Base-by-base conservation (phyloP, 768 basidiomycete genomes). In the Galerina marginata region DNA sequence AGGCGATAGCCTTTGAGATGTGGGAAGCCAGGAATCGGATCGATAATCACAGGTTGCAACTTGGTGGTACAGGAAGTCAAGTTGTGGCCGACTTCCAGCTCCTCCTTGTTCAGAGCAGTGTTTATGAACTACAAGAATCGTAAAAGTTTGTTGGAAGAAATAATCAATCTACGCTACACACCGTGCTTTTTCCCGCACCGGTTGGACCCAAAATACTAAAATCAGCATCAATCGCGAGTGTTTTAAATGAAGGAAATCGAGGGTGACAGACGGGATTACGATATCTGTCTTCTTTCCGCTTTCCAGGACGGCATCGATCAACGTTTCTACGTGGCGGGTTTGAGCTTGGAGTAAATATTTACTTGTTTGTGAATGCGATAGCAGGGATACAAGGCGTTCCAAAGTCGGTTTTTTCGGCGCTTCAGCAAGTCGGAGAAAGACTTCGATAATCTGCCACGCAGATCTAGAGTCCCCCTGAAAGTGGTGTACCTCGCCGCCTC, bases 111-210 rank as follows among this genome's bases (percentile, higher is more conserved):
- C 10, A 51, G 15, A 29, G 45, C 49, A n/a, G 11, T 26, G 36
- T 58, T 58, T 15, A 58, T 58, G 14, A 58, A 58, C 57, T 58
- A 25, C 20, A 14, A 29, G 6, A 3, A 40, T 16, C n/a, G 23
- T 54, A 23, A 50, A 39, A 10, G 42, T 40, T 5, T 10, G n/a
- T 39, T 36, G 23, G 11, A 4, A 36, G 14, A 20, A 23, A 16
- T 3, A 16, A 4, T 14, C 6, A 26, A 48, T 16, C 26, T 4
- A 7, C 7, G 33, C 16, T 15, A 37, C 49, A 6, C 29, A 58
- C 57, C 16, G 57, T 58, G 48, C 57, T 58, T 33, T 58, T 58
- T 51, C 57, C 57, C 14, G 57, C 57, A 39, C 57, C 57, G 9
- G 57, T 58, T 20, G 57, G 57, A 33, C 57, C 57, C 36, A 58